Base-by-base conservation (phyloP, 352 stramenopile genomes). In the Phytophthora constricta region DNA sequence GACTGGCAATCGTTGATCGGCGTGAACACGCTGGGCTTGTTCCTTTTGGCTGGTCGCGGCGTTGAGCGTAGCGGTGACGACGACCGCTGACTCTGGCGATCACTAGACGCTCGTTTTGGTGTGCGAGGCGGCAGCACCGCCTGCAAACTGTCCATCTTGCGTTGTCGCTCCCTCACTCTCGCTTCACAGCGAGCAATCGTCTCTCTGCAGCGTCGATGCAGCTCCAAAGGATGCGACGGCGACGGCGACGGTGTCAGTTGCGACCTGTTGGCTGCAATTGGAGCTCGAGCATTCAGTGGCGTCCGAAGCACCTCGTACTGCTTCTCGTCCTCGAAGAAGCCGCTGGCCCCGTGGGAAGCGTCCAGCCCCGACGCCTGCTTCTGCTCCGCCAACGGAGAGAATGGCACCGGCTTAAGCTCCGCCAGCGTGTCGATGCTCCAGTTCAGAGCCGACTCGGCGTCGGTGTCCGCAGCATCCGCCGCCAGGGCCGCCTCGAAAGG, bases 381-480 rank as follows among this genome's bases (percentile, higher is more conserved):
- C 54, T 87, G 82, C 47, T 74, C 62, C 13, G 65, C 42, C 5
- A 80, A 62, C 9, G 83, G 83, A n/a, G 83, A 89, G 57, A 89
- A 86, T 19, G 23, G 37, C 26, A 74, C 59, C n/a, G 80, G 80
- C 49, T 82, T 73, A 17, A 89, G 72, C 71, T 86, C 82, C 7
- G 83, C 83, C 37, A 90, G 79, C 31, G 75, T 83, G 57, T 89
- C 83, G 54, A 91, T 90, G 65, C 80, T 91, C 83, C 83, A 91
- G 70, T 88, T 56, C 31, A 86, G 46, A 33, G 58, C 63, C 58
- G 63, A 74, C 41, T 47, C 41, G 20, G 20, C 25, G 23, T 49
- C 27, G 47, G 27, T 50, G 19, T 63, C 39, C 7, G 56, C 25
- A 1, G 46, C 53, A 0, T 49, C 50, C 19, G 59, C 52, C 16